Evolutionary conservation across 192 early-diverging fungal genomes (phyloP).

Genomic region (Gamsiella multidivaricata): DNA sequence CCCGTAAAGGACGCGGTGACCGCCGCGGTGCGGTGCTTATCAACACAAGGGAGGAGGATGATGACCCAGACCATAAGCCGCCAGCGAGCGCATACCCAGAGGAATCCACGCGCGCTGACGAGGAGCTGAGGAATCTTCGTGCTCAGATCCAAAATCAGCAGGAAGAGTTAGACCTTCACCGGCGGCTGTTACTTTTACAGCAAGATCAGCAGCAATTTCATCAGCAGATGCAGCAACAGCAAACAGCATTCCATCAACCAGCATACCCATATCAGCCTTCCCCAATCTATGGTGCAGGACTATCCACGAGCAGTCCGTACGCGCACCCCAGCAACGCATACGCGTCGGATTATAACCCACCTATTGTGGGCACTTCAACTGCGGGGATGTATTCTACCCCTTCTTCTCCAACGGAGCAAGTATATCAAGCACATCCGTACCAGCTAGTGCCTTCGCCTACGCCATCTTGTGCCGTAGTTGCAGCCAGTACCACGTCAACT

Average conservation of each 20-base stretch:
- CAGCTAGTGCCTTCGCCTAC: neutral
- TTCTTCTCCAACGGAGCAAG: neutral
- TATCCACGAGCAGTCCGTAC: conserved; percentile 1
- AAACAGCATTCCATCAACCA: neutral
- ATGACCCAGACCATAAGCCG: neutral
- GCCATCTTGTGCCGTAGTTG: neutral
- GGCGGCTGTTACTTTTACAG: conserved; percentile 19
- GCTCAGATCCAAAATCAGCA: conserved; percentile 17
- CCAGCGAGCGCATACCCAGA: neutral
- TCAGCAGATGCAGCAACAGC: conserved; percentile 10
- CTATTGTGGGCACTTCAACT: neutral
- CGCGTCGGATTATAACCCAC: neutral
- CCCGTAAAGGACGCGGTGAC: neutral
- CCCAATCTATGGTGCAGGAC: neutral
- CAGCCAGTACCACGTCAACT: neutral
- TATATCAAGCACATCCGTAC: neutral
- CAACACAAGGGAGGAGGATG: neutral
- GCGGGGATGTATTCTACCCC: neutral
- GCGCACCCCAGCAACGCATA: neutral
- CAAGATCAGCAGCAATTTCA: conserved; percentile 22
- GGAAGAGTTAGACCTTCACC: conserved; percentile 32
- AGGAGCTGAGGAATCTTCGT: conserved; percentile 22
- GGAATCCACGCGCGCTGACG: neutral
- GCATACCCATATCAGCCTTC: conserved; percentile 5
- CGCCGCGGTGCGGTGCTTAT: neutral